Evolutionary conservation across 106 monocot genomes (phyloP).

Genomic region (Gastrodia elata): DNA sequence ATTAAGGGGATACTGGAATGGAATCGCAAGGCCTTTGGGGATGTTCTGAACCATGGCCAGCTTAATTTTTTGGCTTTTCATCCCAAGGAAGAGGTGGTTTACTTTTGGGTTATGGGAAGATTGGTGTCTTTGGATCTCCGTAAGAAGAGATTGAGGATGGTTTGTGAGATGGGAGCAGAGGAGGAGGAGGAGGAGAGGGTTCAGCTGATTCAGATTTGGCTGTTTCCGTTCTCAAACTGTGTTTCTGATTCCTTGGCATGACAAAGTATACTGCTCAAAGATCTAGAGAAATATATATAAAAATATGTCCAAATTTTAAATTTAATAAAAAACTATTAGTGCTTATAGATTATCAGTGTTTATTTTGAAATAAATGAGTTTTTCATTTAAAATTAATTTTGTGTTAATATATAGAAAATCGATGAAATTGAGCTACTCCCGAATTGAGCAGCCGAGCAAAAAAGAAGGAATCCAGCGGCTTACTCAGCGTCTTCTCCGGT

Average conservation of each 20-base stretch:
- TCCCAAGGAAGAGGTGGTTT: conserved; percentile 31
- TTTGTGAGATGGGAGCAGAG: conserved; percentile 21
- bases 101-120: conserved; percentile 25
- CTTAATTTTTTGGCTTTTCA: conserved; percentile 32
- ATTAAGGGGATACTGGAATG: not conserved
- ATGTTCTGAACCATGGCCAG: not conserved
- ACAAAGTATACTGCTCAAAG: not conserved
- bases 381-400: too few species aligned
- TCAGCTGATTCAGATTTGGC: conserved; percentile 37
- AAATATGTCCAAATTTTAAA: too few species aligned
- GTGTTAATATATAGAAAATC: too few species aligned
- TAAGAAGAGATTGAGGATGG: conserved; percentile 4
- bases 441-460: too few species aligned
- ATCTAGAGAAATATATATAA: too few species aligned
- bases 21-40: not conserved
- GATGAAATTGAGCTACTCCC: too few species aligned
- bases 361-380: too few species aligned
- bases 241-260: conserved; percentile 28
- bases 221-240: conserved; percentile 36
- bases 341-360: too few species aligned
- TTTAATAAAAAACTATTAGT: too few species aligned
- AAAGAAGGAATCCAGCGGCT: too few species aligned
- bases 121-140: conserved; percentile 29
- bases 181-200: conserved; percentile 23
- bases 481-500: too few species aligned